Evolutionary conservation across 345 rosid genomes (phyloP).

Genomic region (Salix brachista): DNA sequence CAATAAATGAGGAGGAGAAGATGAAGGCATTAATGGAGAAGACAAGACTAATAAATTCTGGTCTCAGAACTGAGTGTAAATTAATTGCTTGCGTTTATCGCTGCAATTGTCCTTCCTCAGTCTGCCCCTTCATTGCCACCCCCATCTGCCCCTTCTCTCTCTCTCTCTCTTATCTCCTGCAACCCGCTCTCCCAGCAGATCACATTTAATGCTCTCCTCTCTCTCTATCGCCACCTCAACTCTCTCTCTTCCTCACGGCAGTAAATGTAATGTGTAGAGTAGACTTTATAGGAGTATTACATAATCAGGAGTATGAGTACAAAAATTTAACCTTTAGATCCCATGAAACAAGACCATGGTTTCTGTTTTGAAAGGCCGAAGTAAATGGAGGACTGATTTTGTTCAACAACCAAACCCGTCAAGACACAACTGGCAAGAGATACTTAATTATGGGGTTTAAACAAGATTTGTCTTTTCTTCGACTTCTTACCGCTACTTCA

Average conservation of each 20-base stretch:
- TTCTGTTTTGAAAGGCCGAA: neutral
- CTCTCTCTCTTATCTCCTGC: conserved; percentile 28
- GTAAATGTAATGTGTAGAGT: neutral
- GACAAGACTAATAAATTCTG: conserved; percentile 45
- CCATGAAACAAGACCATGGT: conserved; percentile 13
- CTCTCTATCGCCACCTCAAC: neutral
- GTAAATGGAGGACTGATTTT: conserved; percentile 16
- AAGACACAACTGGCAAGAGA: neutral
- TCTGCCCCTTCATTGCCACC: conserved; percentile 38
- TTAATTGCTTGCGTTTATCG: conserved; percentile 49
- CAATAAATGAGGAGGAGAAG: conserved; percentile 31
- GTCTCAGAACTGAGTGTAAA: conserved; percentile 22
- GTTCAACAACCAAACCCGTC: conserved; percentile 10
- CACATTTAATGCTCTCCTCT: conserved; percentile 42
- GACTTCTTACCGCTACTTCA: neutral
- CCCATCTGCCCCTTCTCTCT: conserved; percentile 14
- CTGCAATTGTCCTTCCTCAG: conserved; percentile 36
- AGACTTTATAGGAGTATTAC: neutral
- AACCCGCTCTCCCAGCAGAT: conserved; percentile 37
- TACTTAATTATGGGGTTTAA: conserved; percentile 11
- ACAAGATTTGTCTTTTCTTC: conserved; percentile 2
- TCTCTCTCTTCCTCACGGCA: conserved; percentile 20
- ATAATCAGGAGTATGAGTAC: conserved; percentile 2
- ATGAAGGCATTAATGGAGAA: conserved; percentile 53
- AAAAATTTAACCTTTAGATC: neutral